Evolutionary conservation across 202 grass and related monocot species (phyloP).

Genomic region (Panicum virgatum): DNA sequence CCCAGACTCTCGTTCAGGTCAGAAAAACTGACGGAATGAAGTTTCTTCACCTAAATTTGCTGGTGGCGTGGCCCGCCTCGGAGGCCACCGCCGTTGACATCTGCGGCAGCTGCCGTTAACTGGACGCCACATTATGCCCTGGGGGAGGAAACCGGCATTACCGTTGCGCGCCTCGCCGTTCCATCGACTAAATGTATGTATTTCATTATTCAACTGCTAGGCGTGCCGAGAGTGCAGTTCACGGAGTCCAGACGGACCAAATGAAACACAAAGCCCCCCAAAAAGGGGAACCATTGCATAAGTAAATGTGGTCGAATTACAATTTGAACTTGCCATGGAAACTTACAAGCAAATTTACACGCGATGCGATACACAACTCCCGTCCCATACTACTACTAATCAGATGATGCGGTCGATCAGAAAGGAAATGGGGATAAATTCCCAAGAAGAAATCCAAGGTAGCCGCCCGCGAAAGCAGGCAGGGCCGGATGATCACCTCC

Average conservation of each 20-base stretch:
- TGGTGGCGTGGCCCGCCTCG: no score
- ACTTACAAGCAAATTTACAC: slow-evolving; percentile 40
- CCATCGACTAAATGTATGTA: no score
- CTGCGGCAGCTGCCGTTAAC: no score
- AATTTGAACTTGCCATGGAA: slow-evolving; percentile 29
- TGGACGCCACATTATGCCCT: no score
- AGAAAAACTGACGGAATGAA: no score
- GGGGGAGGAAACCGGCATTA: no score
- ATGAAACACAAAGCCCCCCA: background rate
- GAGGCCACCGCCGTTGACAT: no score
- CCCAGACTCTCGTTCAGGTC: no score
- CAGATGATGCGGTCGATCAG: slow-evolving; percentile 13
- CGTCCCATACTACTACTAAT: slow-evolving; percentile 7
- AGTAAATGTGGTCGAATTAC: background rate
- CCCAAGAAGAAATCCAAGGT: background rate
- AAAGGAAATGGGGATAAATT: slow-evolving; percentile 21
- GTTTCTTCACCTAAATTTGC: no score
- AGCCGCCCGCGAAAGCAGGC: no score
- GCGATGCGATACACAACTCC: slow-evolving; percentile 20
- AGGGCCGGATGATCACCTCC: slow-evolving; percentile 37
- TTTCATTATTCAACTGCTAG: background rate
- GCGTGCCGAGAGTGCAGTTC: background rate
- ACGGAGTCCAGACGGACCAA: background rate
- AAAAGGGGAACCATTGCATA: background rate
- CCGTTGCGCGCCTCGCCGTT: no score